Evolutionary conservation across 441 rosid genomes (phyloP).

Genomic region (Oxalis stricta): DNA sequence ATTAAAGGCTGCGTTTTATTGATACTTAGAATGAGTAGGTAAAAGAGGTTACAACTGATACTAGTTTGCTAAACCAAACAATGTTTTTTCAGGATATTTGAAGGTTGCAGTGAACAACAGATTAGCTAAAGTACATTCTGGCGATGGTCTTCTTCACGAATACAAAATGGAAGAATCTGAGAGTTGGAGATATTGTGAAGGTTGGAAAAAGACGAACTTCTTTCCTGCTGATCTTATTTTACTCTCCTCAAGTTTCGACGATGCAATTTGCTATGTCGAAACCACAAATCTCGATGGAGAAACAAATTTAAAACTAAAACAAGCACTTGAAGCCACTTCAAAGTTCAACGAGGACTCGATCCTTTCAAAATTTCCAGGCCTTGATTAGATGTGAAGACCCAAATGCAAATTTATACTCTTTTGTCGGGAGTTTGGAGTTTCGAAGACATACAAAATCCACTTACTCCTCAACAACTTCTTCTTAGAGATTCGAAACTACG

Average conservation of each 20-base stretch:
- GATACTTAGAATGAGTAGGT: no score
- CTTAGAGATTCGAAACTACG: slow-evolving; percentile 84
- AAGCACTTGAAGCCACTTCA: slow-evolving; percentile 53
- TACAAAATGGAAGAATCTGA: slow-evolving; percentile 63
- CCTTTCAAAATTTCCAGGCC: slow-evolving; percentile 51
- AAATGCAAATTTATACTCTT: slow-evolving; percentile 77
- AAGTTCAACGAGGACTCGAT: slow-evolving; percentile 40
- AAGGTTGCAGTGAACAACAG: slow-evolving; percentile 67
- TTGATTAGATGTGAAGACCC: slow-evolving; percentile 88
- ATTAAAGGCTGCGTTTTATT: no score
- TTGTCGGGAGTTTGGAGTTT: slow-evolving; percentile 64
- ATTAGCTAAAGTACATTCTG: slow-evolving; percentile 42
- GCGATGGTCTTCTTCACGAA: slow-evolving; percentile 43
- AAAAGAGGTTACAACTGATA: no score
- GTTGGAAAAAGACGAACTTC: slow-evolving; percentile 77
- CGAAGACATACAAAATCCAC: slow-evolving; percentile 51
- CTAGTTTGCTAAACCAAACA: no score
- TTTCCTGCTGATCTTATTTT: slow-evolving; percentile 91
- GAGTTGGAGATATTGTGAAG: slow-evolving; percentile 76
- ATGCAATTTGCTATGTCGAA: slow-evolving; percentile 92
- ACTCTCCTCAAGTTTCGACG: slow-evolving; percentile 76
- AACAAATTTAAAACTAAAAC: slow-evolving; percentile 84
- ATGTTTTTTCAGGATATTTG: slow-evolving; percentile 52
- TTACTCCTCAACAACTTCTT: slow-evolving; percentile 84
- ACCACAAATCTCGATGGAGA: slow-evolving; percentile 95